Evolutionary conservation across 352 stramenopile genomes (phyloP).

Genomic region (Globisporangium radiosum): DNA sequence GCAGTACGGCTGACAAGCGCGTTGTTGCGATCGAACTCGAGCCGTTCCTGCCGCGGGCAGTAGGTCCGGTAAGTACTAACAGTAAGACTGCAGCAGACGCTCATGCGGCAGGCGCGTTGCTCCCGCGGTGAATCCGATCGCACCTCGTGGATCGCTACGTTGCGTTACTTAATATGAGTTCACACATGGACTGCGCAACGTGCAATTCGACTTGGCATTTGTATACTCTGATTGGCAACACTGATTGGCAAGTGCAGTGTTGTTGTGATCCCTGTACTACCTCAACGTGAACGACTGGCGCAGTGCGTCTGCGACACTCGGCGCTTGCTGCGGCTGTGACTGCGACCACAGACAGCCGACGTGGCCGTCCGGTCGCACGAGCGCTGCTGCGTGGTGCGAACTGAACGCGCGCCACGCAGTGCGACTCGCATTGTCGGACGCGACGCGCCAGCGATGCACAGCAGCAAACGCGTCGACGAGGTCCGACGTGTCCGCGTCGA

Average conservation of each 20-base stretch:
- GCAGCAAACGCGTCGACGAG: conserved; percentile 15
- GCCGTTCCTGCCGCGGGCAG: conserved; percentile 27
- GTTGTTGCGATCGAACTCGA: conserved; percentile 24
- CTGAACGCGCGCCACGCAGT: conserved; percentile 40
- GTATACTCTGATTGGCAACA: background rate
- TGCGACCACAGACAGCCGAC: conserved; percentile 53
- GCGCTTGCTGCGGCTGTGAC: background rate
- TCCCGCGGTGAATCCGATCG: too few species aligned
- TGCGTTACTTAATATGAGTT: too few species aligned
- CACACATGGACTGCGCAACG: too few species aligned
- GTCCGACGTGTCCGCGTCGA: background rate
- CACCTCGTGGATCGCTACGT: too few species aligned
- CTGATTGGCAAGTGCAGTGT: too few species aligned
- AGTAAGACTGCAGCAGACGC: too few species aligned
- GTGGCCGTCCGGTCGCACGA: conserved; percentile 80
- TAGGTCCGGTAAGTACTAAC: background rate
- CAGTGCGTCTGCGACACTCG: conserved; percentile 6
- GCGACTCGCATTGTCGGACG: conserved; percentile 15
- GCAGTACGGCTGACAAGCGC: conserved; percentile 20
- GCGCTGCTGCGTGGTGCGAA: conserved; percentile 22
- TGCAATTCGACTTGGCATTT: too few species aligned
- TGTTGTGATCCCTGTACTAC: background rate
- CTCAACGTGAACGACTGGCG: conserved; percentile 8
- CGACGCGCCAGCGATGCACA: conserved; percentile 25
- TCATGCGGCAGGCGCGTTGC: too few species aligned